Evolutionary conservation across 345 rosid species (phyloP), one percentile per base, ranked within the genome.

Genomic region (Salix caprea): DNA sequence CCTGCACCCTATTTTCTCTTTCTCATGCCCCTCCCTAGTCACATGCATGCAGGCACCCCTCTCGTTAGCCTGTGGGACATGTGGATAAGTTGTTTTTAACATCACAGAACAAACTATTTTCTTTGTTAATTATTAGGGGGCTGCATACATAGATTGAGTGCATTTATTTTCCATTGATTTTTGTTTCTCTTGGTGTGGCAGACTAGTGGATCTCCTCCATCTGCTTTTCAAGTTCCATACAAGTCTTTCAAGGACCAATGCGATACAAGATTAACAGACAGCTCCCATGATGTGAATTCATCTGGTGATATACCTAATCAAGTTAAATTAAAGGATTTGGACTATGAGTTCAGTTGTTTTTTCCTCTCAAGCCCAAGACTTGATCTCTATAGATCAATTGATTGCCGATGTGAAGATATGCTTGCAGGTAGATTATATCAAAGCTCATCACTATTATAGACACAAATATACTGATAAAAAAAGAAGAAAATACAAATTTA

Each of bases 121-220:
- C 16, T 44, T 44, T 2, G 4, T 44, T 13, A 12, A 13, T 11
- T 44, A 13, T 66, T 74, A 32, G 21, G 23, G 13, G 23, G 21
- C 10, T n/a, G 34, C 44, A 19, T 9, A 42, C 4, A 15, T 67
- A 65, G 64, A 24, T 48, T 54, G 26, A 62, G 52, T n/a, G 15
- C 19, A 34, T 60, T 11, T 9, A 28, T 71, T 71, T 30, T 5
- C 37, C 4, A 50, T 68, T 68, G 34, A 42, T 60, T 66, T 40
- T 66, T 61, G 34, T 76, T 64, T 81, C 39, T 82, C 81, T 85
- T 88, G 80, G 48, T 36, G 40, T 84, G 82, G 78, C 88, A 93
- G 99, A 80, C 99, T 73, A 91, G 90, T 72, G 97, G 97, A 77
- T 89, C 93, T 69, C 99, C 97, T 65, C 94, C 96, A 19, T 92